Percentiles rank a stretch among this genome's conserved stretches.
These are phyloP conservation scores for Psilocybe mexicana DNA, from an alignment of 1,284 basidiomycete genomes.

Conservation along the genomic window DNA sequence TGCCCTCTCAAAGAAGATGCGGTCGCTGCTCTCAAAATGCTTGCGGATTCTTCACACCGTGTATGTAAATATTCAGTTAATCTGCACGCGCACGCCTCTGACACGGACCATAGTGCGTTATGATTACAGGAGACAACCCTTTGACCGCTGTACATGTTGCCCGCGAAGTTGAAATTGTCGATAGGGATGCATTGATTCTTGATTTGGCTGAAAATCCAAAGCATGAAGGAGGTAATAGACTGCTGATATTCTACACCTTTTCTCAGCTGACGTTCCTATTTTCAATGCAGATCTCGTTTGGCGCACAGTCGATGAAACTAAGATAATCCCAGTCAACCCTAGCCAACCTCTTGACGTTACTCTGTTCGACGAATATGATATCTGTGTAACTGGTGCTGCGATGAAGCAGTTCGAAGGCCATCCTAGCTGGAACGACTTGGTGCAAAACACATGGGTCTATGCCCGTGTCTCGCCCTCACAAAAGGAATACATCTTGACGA, in stretches of 20 bases:
- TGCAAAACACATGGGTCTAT: slow-evolving; percentile 95
- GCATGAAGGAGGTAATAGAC: slow-evolving; percentile 59
- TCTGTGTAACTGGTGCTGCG: slow-evolving; percentile 92
- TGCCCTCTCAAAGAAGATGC: slow-evolving; percentile 96
- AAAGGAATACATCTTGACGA: slow-evolving; percentile 91
- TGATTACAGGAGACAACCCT: slow-evolving; percentile 98
- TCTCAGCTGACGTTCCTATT: not conserved
- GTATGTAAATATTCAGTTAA: slow-evolving; percentile 50
- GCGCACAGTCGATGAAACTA: slow-evolving; percentile 89
- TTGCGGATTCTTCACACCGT: slow-evolving; percentile 91
- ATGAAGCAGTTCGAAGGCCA: slow-evolving; percentile 78
- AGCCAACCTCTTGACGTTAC: slow-evolving; percentile 72
- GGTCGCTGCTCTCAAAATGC: slow-evolving; percentile 85
- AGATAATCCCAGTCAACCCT: slow-evolving; percentile 82
- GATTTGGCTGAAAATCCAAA: slow-evolving; percentile 83
- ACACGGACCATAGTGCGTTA: slow-evolving; percentile 70
- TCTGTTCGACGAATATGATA: slow-evolving; percentile 85
- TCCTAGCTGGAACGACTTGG: slow-evolving; percentile 73
- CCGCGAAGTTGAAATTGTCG: slow-evolving; percentile 92
- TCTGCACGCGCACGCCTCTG: not conserved
- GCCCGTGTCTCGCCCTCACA: slow-evolving; percentile 94
- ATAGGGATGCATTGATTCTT: slow-evolving; percentile 88
- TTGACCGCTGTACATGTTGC: slow-evolving; percentile 94
- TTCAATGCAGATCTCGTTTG: slow-evolving; percentile 72
- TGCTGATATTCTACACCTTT: not conserved